These are phyloP conservation scores for Nepenthes alata DNA, from an alignment of 179 eudicot species.

Conservation along the genomic window DNA sequence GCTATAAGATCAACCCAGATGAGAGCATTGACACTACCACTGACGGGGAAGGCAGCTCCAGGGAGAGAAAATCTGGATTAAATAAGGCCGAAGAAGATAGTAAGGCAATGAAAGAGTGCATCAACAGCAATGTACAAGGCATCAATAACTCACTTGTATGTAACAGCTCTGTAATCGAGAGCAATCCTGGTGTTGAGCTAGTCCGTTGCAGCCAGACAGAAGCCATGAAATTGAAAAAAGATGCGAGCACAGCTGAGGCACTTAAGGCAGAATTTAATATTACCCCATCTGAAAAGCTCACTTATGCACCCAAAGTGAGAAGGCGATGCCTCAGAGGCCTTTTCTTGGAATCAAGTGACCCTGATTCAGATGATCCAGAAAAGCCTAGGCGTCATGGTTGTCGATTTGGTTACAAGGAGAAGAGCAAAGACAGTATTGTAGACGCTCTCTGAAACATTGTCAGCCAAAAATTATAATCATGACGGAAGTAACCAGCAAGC, in stretches of 20 bases:
- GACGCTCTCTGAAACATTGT: neutral
- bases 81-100: constrained; percentile 17
- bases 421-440: constrained; percentile 17
- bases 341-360: constrained; percentile 56
- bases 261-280: constrained; percentile 27
- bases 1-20: constrained; percentile 40
- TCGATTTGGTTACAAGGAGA: constrained; percentile 23
- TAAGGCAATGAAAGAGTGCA: constrained; percentile 21
- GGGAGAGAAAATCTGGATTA: constrained; percentile 14
- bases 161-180: constrained; percentile 35
- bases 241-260: constrained; percentile 14
- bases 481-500: neutral
- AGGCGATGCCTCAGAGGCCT: constrained; percentile 65
- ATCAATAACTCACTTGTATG: constrained; percentile 69
- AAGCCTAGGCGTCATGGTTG: constrained; percentile 68
- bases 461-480: neutral
- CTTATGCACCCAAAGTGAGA: constrained; percentile 46
- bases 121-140: constrained; percentile 66
- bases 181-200: constrained; percentile 55
- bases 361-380: constrained; percentile 35
- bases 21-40: constrained; percentile 26
- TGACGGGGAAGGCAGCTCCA: constrained; percentile 34
- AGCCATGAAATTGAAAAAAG: constrained; percentile 12
- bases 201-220: constrained; percentile 16
- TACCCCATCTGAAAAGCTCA: constrained; percentile 33